Evolutionary conservation across 192 early-diverging fungal species (phyloP), one percentile per base, ranked within the genome.

Genomic region (Dimargaris xerosporica): DNA sequence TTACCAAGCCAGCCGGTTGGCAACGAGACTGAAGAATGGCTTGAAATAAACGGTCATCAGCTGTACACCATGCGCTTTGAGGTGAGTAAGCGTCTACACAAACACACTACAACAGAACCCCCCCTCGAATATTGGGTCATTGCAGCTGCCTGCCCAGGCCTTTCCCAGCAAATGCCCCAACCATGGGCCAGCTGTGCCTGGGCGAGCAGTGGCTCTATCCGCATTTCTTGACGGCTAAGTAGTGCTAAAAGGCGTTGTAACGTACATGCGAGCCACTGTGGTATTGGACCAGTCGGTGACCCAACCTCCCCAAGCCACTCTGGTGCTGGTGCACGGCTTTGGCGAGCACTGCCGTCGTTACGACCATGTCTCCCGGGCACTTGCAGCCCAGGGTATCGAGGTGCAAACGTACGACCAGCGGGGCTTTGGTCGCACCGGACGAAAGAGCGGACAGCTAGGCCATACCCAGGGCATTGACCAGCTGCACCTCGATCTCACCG

Each of bases 331-430:
- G 54, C 83, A 85, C 64, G 83, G 83, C 0, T 66, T 83, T 46
- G 78, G 83, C 60, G 83, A 85, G 64, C 81, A 83, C 64, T 67
- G 76, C 58, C 64, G 73, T 61, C 75, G 83, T 15, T 85, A 85
- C 69, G 71, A 70, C 10, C 65, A 70, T 29, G 50, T 82, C 56
- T 78, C 72, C 23, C 61, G 67, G 43, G 44, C 56, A 5, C 76
- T 82, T 66, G 77, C 78, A 10, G 69, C 44, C 2, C 46, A 53
- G 0, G 83, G 83, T 6, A 80, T 85, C 66, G 54, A 75, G 7
- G 70, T 71, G 29, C 60, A 72, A 21, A 71, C 70, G 12, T 78
- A 83, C 30, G 83, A 83, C 70, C 80, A 84, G 69, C 76, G 78
- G 48, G 82, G 82, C 6, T 80, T 78, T 61, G 82, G 82, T 41